phyloP scores from a whole-genome alignment of 169 alveolate species.

The Theileria sp. region DNA sequence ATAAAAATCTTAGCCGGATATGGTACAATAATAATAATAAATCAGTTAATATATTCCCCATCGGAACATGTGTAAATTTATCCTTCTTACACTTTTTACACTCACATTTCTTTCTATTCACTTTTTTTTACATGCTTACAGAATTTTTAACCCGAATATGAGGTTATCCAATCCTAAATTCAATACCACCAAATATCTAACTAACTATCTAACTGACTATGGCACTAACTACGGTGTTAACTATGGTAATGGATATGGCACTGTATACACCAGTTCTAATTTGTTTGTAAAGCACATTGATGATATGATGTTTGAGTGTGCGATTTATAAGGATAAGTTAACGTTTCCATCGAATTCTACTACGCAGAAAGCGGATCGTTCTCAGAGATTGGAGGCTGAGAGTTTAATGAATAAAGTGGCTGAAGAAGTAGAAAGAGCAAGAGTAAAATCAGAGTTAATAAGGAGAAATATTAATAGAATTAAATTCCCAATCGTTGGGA shows the following conservation, averaged over 20 bases:
- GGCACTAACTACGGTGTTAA: too few relatives aligned
- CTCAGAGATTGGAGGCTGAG: not conserved
- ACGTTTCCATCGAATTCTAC: slow-evolving; percentile 36
- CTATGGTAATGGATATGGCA: too few relatives aligned
- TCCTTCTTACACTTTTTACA: not conserved
- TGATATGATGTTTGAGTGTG: slow-evolving; percentile 69
- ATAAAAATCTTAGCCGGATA: not conserved
- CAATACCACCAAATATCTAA: too few relatives aligned
- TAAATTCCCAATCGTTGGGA: slow-evolving; percentile 48
- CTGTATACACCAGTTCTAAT: not conserved
- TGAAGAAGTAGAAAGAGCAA: not conserved
- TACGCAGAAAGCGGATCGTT: not conserved
- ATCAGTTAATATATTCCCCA: slow-evolving; percentile 11
- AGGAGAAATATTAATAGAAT: slow-evolving; percentile 23
- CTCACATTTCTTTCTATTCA: not conserved
- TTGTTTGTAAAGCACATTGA: slow-evolving; percentile 39
- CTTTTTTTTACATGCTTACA: not conserved
- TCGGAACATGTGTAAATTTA: not conserved
- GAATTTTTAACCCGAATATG: not conserved
- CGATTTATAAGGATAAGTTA: slow-evolving; percentile 34
- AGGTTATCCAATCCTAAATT: not conserved
- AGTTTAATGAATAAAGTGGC: slow-evolving; percentile 6
- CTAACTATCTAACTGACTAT: too few relatives aligned
- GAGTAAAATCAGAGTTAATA: slow-evolving; percentile 16
- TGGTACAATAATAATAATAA: not conserved